phyloP scores from a whole-genome alignment of 2,329 filamentous ascomycete genomes.

The Cordyceps cateniannulata region DNA sequence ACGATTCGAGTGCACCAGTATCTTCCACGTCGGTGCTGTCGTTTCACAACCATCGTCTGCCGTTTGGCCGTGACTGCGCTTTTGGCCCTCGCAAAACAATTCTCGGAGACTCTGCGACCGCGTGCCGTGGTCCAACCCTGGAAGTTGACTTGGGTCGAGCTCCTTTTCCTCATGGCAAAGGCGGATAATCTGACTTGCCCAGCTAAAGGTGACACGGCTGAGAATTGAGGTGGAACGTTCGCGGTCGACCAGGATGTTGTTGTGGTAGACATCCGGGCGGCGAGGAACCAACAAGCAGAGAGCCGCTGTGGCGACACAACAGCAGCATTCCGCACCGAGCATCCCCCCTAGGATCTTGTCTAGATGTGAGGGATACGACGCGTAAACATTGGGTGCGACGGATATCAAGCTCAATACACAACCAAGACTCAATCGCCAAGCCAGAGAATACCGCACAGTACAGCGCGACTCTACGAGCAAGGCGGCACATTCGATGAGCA shows the following conservation, averaged over 20 bases:
- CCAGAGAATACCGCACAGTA: neutral
- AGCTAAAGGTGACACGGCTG: neutral
- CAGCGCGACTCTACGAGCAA: neutral
- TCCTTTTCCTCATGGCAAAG: neutral
- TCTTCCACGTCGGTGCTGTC: neutral
- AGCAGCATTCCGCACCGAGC: neutral
- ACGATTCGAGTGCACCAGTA: neutral
- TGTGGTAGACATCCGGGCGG: neutral
- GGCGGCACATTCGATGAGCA: neutral
- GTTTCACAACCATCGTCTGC: neutral
- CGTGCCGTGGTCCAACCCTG: neutral
- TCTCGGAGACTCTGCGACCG: neutral
- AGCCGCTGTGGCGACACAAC: neutral
- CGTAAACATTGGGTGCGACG: neutral
- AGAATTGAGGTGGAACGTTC: neutral
- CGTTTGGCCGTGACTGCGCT: neutral
- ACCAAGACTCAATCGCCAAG: neutral
- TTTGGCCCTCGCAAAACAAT: neutral
- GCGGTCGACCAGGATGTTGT: neutral
- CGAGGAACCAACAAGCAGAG: neutral
- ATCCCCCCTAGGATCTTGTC: neutral
- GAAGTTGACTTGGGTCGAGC: neutral
- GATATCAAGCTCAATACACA: neutral
- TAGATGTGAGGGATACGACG: neutral
- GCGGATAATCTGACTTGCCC: neutral